Conservation (phyloP, 1,139 yeast species). For the Geotrichum bryndzae region DNA sequence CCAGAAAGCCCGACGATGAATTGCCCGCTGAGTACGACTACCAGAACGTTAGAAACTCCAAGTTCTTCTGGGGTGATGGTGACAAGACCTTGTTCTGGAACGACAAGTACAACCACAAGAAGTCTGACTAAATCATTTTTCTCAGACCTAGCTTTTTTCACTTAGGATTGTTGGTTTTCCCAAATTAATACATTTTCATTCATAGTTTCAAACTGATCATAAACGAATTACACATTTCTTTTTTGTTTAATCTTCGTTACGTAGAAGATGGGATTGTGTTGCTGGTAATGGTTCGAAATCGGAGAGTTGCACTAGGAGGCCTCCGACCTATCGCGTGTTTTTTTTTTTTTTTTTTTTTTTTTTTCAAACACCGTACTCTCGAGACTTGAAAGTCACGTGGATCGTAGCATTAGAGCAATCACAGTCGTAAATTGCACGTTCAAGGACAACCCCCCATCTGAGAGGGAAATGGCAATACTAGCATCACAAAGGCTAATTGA, state of each 20-base stretch:
- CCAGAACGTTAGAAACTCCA: conserved; percentile 76
- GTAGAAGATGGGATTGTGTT: neutral
- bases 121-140: conserved; percentile 17
- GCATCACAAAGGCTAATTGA: no score
- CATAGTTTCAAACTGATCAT: neutral
- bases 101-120: conserved; percentile 69
- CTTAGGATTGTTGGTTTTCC: neutral
- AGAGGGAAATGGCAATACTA: no score
- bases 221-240: neutral
- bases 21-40: conserved; percentile 88
- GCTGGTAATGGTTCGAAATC: neutral
- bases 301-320: neutral
- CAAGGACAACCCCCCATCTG: neutral
- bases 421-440: neutral
- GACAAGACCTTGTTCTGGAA: conserved; percentile 97
- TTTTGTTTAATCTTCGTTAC: neutral
- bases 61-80: conserved; percentile 92
- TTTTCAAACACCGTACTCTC: neutral
- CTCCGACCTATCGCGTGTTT: neutral
- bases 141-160: neutral
- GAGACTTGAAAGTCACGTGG: neutral
- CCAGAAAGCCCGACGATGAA: conserved; percentile 60
- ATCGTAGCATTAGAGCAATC: neutral
- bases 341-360: no score
- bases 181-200: neutral